Evolutionary conservation across 2,329 filamentous ascomycete species (phyloP).

Genomic region (Fusarium concolor): DNA sequence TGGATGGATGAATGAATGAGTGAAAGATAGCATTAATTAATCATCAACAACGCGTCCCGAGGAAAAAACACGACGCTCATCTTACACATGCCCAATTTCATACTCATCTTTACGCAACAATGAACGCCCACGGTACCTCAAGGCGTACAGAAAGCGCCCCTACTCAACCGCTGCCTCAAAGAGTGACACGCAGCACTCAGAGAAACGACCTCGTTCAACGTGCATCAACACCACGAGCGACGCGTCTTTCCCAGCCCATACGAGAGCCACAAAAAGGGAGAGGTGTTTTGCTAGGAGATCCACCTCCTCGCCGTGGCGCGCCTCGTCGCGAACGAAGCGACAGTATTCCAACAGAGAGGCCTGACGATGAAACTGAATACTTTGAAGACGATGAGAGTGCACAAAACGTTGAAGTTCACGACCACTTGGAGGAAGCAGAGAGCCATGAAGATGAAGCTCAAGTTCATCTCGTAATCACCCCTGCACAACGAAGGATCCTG

Average conservation of each 20-base stretch:
- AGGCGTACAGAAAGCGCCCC: conserved; percentile 20
- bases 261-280: conserved; percentile 3
- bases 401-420: conserved; percentile 16
- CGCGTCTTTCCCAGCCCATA: background rate
- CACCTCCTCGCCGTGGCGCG: conserved; percentile 42
- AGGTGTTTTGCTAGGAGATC: conserved; percentile 17
- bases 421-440: conserved; percentile 1
- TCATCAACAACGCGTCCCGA: background rate
- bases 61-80: background rate
- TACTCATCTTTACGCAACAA: conserved; percentile 1
- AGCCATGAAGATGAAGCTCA: conserved; percentile 3
- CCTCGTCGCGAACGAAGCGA: conserved; percentile 32
- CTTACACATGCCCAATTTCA: background rate
- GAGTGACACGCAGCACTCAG: conserved; percentile 34
- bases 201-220: conserved; percentile 8
- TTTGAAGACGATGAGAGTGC: conserved; percentile 16
- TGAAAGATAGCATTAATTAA: conserved; percentile 5
- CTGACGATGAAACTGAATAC: conserved; percentile 42
- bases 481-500: conserved; percentile 40
- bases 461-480: conserved; percentile 15
- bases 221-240: background rate
- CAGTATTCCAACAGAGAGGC: conserved; percentile 24
- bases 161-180: conserved; percentile 5
- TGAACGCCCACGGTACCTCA: conserved; percentile 37
- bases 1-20: conserved; percentile 6